These are phyloP conservation scores for Bisporella sp. DNA, from an alignment of 2,329 filamentous ascomycete genomes.

Conservation along the genomic window DNA sequence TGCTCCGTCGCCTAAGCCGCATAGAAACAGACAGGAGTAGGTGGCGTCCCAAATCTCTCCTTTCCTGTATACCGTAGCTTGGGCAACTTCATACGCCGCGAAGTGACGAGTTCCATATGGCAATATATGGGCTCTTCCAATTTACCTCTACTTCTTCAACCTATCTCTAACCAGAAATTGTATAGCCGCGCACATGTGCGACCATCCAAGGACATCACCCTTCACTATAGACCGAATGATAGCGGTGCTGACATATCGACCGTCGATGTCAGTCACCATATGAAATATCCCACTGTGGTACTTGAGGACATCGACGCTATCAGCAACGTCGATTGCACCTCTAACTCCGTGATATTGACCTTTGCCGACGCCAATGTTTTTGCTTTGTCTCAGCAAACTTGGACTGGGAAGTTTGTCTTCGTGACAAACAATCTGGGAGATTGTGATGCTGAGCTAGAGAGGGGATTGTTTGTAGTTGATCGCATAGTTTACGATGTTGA, in stretches of 20 bases:
- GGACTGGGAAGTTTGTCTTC: conserved; percentile 28
- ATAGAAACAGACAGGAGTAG: too few relatives aligned
- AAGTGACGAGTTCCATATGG: too few relatives aligned
- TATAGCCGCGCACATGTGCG: too few relatives aligned
- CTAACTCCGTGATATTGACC: conserved; percentile 17
- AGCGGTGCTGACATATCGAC: not conserved
- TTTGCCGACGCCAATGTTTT: conserved; percentile 24
- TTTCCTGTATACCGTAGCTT: too few relatives aligned
- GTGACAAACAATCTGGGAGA: conserved; percentile 37
- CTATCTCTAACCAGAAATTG: too few relatives aligned
- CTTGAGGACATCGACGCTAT: conserved; percentile 27
- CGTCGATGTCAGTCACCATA: conserved; percentile 22
- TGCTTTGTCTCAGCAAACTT: conserved; percentile 14
- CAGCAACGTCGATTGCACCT: conserved; percentile 25
- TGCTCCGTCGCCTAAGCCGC: too few relatives aligned
- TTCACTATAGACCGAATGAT: conserved; percentile 14
- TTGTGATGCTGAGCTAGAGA: conserved; percentile 33
- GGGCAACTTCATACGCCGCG: too few relatives aligned
- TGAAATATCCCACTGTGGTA: conserved; percentile 25
- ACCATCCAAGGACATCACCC: conserved; percentile 6
- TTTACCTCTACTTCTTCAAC: too few relatives aligned
- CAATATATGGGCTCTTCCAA: too few relatives aligned
- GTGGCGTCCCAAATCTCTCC: too few relatives aligned
- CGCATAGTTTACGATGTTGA: conserved; percentile 23
- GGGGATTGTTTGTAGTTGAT: conserved; percentile 32